phyloP scores from a whole-genome alignment of 768 basidiomycete species.

The Tephrocybe sp. region DNA sequence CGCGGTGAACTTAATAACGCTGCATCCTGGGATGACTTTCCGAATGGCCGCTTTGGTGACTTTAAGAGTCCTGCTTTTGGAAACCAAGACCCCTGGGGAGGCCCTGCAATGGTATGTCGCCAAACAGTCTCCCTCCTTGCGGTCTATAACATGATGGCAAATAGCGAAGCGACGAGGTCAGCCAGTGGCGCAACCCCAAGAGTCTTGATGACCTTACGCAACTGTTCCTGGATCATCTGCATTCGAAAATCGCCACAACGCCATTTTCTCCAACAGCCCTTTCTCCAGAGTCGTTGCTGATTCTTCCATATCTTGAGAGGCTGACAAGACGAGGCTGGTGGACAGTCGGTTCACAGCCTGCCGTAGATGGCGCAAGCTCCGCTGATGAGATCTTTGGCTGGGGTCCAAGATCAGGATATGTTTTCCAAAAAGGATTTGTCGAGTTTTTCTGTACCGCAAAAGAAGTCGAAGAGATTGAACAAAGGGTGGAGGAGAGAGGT shows the following conservation, averaged over 20 bases:
- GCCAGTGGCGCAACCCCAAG: constrained; percentile 78
- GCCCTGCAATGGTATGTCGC: constrained; percentile 57
- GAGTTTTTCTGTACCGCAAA: constrained; percentile 84
- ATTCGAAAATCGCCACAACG: constrained; percentile 69
- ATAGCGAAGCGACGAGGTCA: constrained; percentile 61
- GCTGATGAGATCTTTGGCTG: constrained; percentile 85
- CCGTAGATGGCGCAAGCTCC: constrained; percentile 78
- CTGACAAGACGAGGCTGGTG: constrained; percentile 85
- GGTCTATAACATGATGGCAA: neutral
- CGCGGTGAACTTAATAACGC: constrained; percentile 77
- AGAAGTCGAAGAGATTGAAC: constrained; percentile 61
- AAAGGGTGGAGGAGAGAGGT: constrained; percentile 52
- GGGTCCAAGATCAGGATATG: constrained; percentile 91
- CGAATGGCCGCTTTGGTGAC: constrained; percentile 98
- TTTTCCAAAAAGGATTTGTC: constrained; percentile 97
- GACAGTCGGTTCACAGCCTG: constrained; percentile 97
- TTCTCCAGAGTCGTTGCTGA: constrained; percentile 77
- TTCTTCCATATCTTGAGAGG: constrained; percentile 73
- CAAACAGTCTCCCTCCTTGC: neutral
- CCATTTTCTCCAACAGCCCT: constrained; percentile 89
- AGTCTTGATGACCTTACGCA: constrained; percentile 66
- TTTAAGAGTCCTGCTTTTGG: constrained; percentile 97
- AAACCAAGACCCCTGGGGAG: constrained; percentile 75
- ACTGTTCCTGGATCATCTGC: constrained; percentile 81
- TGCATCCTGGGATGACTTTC: constrained; percentile 92